phyloP scores from a whole-genome alignment of 768 basidiomycete species.

The Daedaleopsis nitida region DNA sequence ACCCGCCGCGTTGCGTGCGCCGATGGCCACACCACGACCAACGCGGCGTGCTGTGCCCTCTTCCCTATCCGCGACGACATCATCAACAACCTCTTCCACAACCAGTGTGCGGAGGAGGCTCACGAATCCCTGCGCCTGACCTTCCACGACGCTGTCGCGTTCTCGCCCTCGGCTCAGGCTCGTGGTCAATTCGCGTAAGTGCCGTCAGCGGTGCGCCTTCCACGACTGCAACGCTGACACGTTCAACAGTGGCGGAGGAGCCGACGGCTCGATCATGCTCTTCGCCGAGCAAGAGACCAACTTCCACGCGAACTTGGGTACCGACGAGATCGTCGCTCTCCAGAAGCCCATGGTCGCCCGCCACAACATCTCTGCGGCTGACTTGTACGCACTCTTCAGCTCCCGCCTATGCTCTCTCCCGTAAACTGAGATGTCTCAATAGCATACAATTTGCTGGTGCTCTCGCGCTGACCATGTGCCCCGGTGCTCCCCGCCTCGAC shows the following conservation, averaged over 20 bases:
- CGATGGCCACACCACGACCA: constrained; percentile 30
- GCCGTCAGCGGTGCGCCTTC: constrained; percentile 21
- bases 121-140: constrained; percentile 29
- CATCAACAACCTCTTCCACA: constrained; percentile 30
- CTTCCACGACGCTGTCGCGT: constrained; percentile 30
- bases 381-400: constrained; percentile 42
- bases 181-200: constrained; percentile 17
- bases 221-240: constrained; percentile 12
- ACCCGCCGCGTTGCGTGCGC: constrained; percentile 28
- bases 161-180: constrained; percentile 23
- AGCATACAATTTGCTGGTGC: constrained; percentile 39
- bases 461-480: constrained; percentile 37
- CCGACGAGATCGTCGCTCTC: constrained; percentile 41
- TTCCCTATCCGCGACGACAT: constrained; percentile 35
- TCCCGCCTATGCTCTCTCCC: too few relatives aligned
- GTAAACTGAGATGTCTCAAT: not conserved
- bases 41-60: constrained; percentile 34
- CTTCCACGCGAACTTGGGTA: constrained; percentile 46
- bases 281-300: constrained; percentile 45
- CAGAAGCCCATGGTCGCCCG: constrained; percentile 37
- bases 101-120: constrained; percentile 31
- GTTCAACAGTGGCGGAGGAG: constrained; percentile 29
- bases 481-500: constrained; percentile 37
- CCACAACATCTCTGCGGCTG: constrained; percentile 43
- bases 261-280: constrained; percentile 50